Evolutionary conservation across 2,329 filamentous ascomycete species (phyloP).

Genomic region (Talaromyces sp.): DNA sequence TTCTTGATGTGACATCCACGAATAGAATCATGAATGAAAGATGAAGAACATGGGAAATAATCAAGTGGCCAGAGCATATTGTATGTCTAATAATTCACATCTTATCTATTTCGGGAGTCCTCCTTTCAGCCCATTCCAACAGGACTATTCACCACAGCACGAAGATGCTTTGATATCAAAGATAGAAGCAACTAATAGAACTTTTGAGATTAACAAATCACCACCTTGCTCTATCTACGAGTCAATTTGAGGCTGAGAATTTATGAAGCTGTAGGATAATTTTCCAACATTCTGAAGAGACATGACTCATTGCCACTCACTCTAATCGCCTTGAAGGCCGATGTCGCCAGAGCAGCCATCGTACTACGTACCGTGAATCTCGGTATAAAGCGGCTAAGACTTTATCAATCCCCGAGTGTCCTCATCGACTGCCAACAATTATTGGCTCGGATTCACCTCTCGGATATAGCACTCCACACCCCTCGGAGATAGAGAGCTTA

Average conservation of each 20-base stretch:
- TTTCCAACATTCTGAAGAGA: not conserved
- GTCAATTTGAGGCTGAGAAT: not conserved
- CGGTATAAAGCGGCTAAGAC: not conserved
- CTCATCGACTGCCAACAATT: not conserved
- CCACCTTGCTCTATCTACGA: not conserved
- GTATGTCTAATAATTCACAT: not conserved
- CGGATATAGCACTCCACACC: not conserved
- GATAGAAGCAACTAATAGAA: not conserved
- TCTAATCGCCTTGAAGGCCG: not conserved
- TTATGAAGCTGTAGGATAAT: not conserved
- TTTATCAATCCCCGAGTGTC: not conserved
- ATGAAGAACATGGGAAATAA: not conserved
- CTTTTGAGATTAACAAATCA: not conserved
- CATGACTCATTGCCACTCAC: not conserved
- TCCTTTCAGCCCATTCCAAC: not conserved
- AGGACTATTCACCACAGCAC: not conserved
- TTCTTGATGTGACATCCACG: too few species aligned
- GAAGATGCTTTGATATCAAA: not conserved
- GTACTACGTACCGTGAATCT: not conserved
- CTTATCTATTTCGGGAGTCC: not conserved
- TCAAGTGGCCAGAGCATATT: not conserved
- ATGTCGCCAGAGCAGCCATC: not conserved
- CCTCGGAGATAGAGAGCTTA: not conserved
- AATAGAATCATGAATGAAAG: not conserved
- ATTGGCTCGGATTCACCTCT: not conserved